Conservation (phyloP, 306 rosid species). For the Medicago arabica region DNA sequence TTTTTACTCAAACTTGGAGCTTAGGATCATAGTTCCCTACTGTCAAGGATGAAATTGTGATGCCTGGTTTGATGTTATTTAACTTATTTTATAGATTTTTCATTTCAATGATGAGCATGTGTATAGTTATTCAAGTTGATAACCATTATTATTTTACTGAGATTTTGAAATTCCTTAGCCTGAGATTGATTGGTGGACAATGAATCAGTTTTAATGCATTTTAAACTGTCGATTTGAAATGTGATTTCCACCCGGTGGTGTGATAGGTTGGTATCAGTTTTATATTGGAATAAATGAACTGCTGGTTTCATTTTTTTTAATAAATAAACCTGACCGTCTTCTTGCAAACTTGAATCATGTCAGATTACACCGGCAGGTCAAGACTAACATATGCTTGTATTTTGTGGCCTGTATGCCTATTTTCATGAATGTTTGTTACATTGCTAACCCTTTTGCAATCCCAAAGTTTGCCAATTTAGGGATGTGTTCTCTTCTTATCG, state of each 20-base stretch:
- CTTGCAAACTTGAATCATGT: conserved; percentile 12
- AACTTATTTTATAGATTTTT: neutral
- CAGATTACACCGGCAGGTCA: too few species aligned
- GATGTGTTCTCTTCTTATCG: conserved; percentile 7
- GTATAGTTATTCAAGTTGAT: conserved; percentile 10
- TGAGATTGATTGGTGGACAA: conserved; percentile 20
- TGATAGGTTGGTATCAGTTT: conserved; percentile 4
- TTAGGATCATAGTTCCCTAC: conserved; percentile 19
- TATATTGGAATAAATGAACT: too few species aligned
- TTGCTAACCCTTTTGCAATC: neutral
- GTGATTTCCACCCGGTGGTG: conserved; percentile 1
- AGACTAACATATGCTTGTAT: neutral
- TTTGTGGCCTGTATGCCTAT: conserved; percentile 15
- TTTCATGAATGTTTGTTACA: conserved; percentile 21
- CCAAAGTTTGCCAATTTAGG: conserved; percentile 22
- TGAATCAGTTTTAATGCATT: conserved; percentile 6
- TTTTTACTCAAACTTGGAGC: conserved; percentile 31
- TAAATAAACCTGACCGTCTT: neutral
- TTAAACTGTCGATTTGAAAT: neutral
- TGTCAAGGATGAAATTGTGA: conserved; percentile 25
- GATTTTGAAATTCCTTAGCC: conserved; percentile 28
- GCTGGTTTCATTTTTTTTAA: too few species aligned
- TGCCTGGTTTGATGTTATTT: conserved; percentile 10
- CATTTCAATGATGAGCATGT: conserved; percentile 22
- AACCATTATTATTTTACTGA: neutral